Evolutionary conservation across 2,329 filamentous ascomycete species (phyloP), one percentile per base, ranked within the genome.

Genomic region (Aspergillus felis): DNA sequence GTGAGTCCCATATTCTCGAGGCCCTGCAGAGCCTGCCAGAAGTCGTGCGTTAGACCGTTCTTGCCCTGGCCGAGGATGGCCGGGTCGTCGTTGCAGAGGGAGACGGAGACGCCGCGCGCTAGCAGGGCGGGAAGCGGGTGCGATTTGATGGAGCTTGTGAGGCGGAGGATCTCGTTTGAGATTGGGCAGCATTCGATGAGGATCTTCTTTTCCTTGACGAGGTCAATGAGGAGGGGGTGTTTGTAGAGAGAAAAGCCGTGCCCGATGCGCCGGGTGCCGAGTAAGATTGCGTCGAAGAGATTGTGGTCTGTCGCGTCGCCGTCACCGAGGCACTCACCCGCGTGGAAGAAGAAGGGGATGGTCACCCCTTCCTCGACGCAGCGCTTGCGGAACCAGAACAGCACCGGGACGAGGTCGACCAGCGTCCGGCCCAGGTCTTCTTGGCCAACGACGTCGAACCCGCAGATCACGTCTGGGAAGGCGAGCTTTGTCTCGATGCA

Each of bases 341-440:
- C 92, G 72, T 97, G 92, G 78, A 97, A 95, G 79, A 96, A 96
- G 79, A 97, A 96, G 0, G 93, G 93, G 9, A 99, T 86, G 51
- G 91, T 85, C 41, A 97, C 84, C 2, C 84, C 85, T 67, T 91
- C 87, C 68, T 90, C 82, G 0, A 85, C 84, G 71, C 92, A 97
- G 66, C 88, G 85, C 73, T 93, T 92, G 62, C 87, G 87, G 81
- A 97, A 97, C 91, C 91, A 97, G 74, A 97, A 93, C 0, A 97
- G 79, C 68, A 96, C 86, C 0, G 92, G 92, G 0, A 93, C 82
- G 3, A 96, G 77, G 64, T 94, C 89, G 29, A 83, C 81, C 27
- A 97, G 83, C 0, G 91, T 82, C 12, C 90, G 84, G 1, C 92
- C 92, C 1, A 82, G 73, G 68, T 95, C 90, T 78, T 97, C 93